Percentiles rank a stretch among this genome's conserved stretches.
phyloP scores from a whole-genome alignment of 257 asterid species.

The Nicotiana benthamiana region DNA sequence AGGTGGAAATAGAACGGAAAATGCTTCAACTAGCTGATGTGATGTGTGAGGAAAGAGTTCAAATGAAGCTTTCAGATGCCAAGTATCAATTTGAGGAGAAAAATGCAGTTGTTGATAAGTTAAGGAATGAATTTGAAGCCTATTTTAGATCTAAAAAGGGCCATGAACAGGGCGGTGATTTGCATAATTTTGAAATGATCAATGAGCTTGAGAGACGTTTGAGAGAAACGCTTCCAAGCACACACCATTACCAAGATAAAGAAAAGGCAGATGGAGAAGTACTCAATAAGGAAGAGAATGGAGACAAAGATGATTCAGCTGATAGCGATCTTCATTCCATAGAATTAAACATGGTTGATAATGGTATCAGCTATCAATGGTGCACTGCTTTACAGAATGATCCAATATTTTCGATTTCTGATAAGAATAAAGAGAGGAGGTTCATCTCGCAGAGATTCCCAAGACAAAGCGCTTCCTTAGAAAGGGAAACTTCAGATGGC shows the following conservation, averaged over 20 bases:
- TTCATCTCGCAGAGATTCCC: conserved; percentile 31
- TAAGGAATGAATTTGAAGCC: conserved; percentile 61
- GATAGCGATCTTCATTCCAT: conserved; percentile 59
- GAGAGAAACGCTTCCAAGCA: conserved; percentile 59
- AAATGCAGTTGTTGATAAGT: conserved; percentile 43
- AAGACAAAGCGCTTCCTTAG: conserved; percentile 27
- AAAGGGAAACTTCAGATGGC: conserved; percentile 32
- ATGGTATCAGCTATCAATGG: conserved; percentile 52
- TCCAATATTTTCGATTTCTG: conserved; percentile 20
- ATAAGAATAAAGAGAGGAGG: conserved; percentile 35
- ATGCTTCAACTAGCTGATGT: conserved; percentile 86
- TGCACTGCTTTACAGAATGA: conserved; percentile 20
- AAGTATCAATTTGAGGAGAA: conserved; percentile 89
- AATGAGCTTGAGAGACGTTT: conserved; percentile 63
- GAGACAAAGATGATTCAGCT: conserved; percentile 19
- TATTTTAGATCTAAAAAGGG: conserved; percentile 52
- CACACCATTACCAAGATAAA: conserved; percentile 22
- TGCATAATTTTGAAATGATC: conserved; percentile 57
- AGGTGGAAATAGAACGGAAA: conserved; percentile 85
- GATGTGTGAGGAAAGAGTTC: conserved; percentile 83
- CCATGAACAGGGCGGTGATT: conserved; percentile 33
- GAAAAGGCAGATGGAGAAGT: conserved; percentile 18
- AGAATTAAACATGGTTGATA: conserved; percentile 43
- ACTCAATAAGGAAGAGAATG: conserved; percentile 17
- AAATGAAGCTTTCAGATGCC: conserved; percentile 92